Conservation (phyloP, 345 rosid genomes). For the Turritis glabra region DNA sequence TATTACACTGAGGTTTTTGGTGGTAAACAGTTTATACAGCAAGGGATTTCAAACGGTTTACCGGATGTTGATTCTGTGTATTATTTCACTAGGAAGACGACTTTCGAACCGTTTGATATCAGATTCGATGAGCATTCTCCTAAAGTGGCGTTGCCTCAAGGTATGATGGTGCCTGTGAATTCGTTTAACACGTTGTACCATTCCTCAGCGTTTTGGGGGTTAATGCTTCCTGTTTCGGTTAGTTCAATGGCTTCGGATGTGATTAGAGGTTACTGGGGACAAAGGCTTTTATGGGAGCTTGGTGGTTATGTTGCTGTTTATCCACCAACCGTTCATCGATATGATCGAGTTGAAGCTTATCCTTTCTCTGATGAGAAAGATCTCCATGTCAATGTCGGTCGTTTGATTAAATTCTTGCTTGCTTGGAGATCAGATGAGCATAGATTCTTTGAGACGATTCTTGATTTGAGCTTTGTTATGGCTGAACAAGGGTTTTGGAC, state of each 20-base stretch:
- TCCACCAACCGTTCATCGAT: constrained; percentile 84
- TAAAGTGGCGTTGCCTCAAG: constrained; percentile 92
- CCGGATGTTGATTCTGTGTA: constrained; percentile 98
- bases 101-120: constrained; percentile 80
- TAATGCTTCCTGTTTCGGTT: constrained; percentile 96
- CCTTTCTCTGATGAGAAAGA: constrained; percentile 95
- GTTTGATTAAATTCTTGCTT: constrained; percentile 75
- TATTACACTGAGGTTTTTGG: constrained; percentile 86
- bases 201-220: constrained; percentile 92
- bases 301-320: constrained; percentile 89
- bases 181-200: constrained; percentile 88
- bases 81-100: constrained; percentile 79
- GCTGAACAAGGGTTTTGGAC: constrained; percentile 94
- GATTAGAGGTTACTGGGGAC: constrained; percentile 94
- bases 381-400: constrained; percentile 93
- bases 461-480: constrained; percentile 87
- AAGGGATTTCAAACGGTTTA: constrained; percentile 89
- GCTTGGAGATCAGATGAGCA: constrained; percentile 89
- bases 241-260: constrained; percentile 98
- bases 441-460: constrained; percentile 75
- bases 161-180: constrained; percentile 87
- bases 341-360: constrained; percentile 78
- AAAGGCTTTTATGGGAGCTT: constrained; percentile 94
- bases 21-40: constrained; percentile 93
- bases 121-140: constrained; percentile 86